Base-by-base conservation (phyloP, 83 land plant species). In the Thuja plicata region DNA sequence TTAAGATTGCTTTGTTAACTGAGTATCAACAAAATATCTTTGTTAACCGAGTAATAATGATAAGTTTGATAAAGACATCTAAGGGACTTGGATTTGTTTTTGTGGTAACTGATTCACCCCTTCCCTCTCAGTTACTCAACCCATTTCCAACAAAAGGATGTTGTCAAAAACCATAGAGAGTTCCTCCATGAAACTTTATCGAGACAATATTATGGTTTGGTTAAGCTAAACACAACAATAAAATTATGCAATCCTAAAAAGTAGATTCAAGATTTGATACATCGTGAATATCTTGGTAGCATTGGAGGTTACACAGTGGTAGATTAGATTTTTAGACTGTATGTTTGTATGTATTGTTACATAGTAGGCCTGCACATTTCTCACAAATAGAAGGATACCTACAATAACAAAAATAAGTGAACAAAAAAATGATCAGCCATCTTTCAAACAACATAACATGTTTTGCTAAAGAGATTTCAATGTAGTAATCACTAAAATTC, bases 371-470 rank as follows among this genome's bases (percentile, higher is more conserved):
- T 11, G 97, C 99, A 94, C 97, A 97, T 74, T 91, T 97, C 88
- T 97, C 99, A 11, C 99, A 92, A n/a, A 93, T 94, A 15, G 95
- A 97, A 43, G 99, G 99, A 91, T 97, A 97, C 87, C 99, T 97
- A 27, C 50, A 82, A 82, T 81, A 4, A 46, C 54, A 82, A 32
- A 43, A 81, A 81, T 43, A 8, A 34, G n/a, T 82, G 34, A 11
- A 9, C 48, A 32, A 80, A 9, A n/a, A 32, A 88, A 78, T 76
- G 7, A 40, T 54, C 50, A 88, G 40, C 55, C n/a, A 46, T 48
- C 15, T 21, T 43, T 6, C 43, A 88, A 77, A 34, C 19, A 79
- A 1, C 30, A 43, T 73, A 84, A 35, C 60, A 73, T 73, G 73
- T n/a, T 12, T 66, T 27, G 88, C 46, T 66, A 78, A 24, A 37